Evolutionary conservation across 768 basidiomycete genomes (phyloP).

Genomic region (Coprinopsis sp.): DNA sequence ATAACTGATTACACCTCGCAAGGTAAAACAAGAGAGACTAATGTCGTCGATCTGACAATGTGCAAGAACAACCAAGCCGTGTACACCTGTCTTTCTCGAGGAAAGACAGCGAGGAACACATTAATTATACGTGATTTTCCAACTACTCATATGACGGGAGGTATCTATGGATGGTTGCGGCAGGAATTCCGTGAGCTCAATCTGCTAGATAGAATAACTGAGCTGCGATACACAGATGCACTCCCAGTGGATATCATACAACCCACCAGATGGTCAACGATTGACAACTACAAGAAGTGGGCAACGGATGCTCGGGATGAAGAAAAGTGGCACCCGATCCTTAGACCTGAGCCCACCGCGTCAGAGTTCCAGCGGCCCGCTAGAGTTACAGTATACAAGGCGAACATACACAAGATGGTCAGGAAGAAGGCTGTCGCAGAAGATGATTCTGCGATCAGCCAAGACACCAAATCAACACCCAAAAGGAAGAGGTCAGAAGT

Average conservation of each 20-base stretch:
- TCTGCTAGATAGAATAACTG: slow-evolving; percentile 30
- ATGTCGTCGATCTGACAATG: slow-evolving; percentile 23
- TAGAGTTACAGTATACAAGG: too few species aligned
- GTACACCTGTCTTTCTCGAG: slow-evolving; percentile 28
- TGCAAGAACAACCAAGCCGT: slow-evolving; percentile 19
- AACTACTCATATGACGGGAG: slow-evolving; percentile 11
- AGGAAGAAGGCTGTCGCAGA: too few species aligned
- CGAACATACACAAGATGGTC: too few species aligned
- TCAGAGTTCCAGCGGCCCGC: too few species aligned
- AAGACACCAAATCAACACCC: too few species aligned
- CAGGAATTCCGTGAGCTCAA: slow-evolving; percentile 31
- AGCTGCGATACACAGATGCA: slow-evolving; percentile 17
- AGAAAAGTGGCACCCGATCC: not conserved
- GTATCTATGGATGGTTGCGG: slow-evolving; percentile 9
- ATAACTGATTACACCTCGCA: slow-evolving; percentile 31
- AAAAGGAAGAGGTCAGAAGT: too few species aligned
- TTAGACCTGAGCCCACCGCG: not conserved
- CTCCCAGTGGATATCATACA: slow-evolving; percentile 10
- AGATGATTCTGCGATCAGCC: too few species aligned
- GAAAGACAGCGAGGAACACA: slow-evolving; percentile 18
- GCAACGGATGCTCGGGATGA: not conserved
- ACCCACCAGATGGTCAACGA: not conserved
- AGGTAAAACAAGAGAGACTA: slow-evolving; percentile 23
- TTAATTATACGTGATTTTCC: slow-evolving; percentile 9
- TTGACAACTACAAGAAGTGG: not conserved